Percentiles rank a stretch among this genome's conserved stretches.
Conservation (phyloP, 2,329 filamentous ascomycete genomes). For the Apiospora hydei region DNA sequence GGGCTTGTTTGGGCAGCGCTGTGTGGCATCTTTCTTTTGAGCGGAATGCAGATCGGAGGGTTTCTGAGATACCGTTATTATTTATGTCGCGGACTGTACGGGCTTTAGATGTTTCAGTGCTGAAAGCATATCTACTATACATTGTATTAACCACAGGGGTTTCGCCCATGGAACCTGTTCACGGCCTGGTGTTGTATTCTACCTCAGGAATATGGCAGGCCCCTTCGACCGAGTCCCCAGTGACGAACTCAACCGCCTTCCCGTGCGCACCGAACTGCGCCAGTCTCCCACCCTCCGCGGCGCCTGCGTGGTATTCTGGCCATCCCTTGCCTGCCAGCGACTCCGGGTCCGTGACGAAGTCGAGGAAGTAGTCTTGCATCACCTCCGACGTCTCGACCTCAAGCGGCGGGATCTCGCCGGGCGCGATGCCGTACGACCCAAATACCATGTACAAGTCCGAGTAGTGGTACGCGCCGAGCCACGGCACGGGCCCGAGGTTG, state of each 20-base stretch:
- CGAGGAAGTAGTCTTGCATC: slow-evolving; percentile 40
- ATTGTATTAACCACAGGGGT: not conserved
- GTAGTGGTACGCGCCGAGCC: slow-evolving; percentile 52
- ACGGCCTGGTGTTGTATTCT: slow-evolving; percentile 3
- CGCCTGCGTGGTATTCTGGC: slow-evolving; percentile 23
- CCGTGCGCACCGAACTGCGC: slow-evolving; percentile 38
- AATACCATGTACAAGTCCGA: slow-evolving; percentile 48
- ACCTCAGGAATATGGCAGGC: slow-evolving; percentile 28
- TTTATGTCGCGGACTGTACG: not conserved
- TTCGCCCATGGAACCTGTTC: not conserved
- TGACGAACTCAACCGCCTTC: slow-evolving; percentile 34
- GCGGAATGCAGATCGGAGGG: not conserved
- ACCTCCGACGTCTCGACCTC: slow-evolving; percentile 35
- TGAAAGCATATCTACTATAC: too few species aligned
- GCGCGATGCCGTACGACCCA: slow-evolving; percentile 44
- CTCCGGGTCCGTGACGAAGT: slow-evolving; percentile 38
- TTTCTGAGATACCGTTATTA: not conserved
- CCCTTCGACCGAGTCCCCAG: slow-evolving; percentile 37
- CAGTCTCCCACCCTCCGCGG: slow-evolving; percentile 32
- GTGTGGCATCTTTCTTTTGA: too few species aligned
- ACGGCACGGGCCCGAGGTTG: slow-evolving; percentile 47
- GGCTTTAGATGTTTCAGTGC: not conserved
- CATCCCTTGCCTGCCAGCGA: slow-evolving; percentile 31
- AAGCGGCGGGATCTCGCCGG: slow-evolving; percentile 35
- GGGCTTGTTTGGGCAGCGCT: not conserved